These are phyloP conservation scores for Corynascus novoguineensis DNA, from an alignment of 495 filamentous ascomycete genomes.

Conservation along the genomic window DNA sequence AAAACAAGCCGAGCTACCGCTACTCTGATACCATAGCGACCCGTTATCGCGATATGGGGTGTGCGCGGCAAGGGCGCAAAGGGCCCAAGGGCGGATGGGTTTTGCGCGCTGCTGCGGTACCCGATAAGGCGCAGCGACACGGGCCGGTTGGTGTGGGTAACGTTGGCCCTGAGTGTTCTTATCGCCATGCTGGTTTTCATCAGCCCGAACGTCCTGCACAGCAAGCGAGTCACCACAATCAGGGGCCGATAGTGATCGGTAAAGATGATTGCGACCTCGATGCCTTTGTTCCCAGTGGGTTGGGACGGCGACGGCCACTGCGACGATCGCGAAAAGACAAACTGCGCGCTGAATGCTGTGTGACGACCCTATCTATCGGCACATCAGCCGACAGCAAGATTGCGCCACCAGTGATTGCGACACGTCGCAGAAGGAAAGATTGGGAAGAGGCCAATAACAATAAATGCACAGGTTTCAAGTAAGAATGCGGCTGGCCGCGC, in stretches of 20 bases:
- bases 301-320: constrained; percentile 8
- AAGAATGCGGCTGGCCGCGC: not conserved
- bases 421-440: not conserved
- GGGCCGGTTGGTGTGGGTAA: too few species aligned
- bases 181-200: not conserved
- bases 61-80: too few species aligned
- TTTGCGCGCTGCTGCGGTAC: constrained; percentile 11
- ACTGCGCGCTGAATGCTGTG: constrained; percentile 8
- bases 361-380: constrained; percentile 4
- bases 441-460: not conserved
- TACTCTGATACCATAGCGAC: constrained; percentile 23
- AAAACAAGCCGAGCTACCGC: constrained; percentile 11
- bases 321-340: not conserved
- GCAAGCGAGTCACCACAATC: too few species aligned
- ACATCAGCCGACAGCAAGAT: not conserved
- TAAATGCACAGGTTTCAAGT: not conserved
- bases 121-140: constrained; percentile 3
- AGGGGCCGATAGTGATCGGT: too few species aligned
- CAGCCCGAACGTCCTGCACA: too few species aligned
- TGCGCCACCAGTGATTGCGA: constrained; percentile 2
- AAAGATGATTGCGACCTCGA: not conserved
- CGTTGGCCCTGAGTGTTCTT: not conserved
- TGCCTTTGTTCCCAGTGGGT: constrained; percentile 3
- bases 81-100: not conserved
- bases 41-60: constrained; percentile 20